These are phyloP conservation scores for Chrysanthemum seticuspe DNA, from an alignment of 129 eudicot species.

Conservation along the genomic window DNA sequence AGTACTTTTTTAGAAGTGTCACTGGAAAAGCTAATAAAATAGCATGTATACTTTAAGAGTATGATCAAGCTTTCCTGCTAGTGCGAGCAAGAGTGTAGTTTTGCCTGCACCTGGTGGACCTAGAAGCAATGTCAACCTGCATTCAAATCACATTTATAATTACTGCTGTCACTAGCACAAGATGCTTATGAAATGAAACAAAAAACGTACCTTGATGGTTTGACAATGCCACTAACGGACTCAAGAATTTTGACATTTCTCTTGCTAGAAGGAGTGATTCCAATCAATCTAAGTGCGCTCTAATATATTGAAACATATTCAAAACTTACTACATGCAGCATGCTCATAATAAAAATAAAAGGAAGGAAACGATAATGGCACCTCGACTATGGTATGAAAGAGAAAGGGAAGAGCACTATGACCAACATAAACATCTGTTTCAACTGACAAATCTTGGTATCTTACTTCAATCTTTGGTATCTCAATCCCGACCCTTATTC, in stretches of 20 bases:
- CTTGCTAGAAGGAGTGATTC: conserved; percentile 65
- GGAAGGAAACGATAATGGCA: neutral
- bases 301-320: neutral
- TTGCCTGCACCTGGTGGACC: conserved; percentile 42
- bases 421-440: conserved; percentile 45
- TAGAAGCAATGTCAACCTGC: conserved; percentile 36
- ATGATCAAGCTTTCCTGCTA: conserved; percentile 34
- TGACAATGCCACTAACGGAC: conserved; percentile 64
- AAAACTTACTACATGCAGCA: neutral
- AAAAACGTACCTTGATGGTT: conserved; percentile 61
- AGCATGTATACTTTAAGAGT: conserved; percentile 23
- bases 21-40: too few relatives aligned
- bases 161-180: neutral
- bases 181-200: neutral
- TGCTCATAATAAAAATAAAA: neutral
- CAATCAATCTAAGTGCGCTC: conserved; percentile 10
- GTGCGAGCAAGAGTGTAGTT: conserved; percentile 33
- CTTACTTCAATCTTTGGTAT: conserved; percentile 48
- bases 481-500: conserved; percentile 39
- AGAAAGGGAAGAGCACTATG: conserved; percentile 39
- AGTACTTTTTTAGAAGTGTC: neutral
- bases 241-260: conserved; percentile 59
- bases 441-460: conserved; percentile 40
- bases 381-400: conserved; percentile 41
- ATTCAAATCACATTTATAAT: neutral